phyloP scores from a whole-genome alignment of 2,329 filamentous ascomycete species.

The Sclerotinia nivalis region DNA sequence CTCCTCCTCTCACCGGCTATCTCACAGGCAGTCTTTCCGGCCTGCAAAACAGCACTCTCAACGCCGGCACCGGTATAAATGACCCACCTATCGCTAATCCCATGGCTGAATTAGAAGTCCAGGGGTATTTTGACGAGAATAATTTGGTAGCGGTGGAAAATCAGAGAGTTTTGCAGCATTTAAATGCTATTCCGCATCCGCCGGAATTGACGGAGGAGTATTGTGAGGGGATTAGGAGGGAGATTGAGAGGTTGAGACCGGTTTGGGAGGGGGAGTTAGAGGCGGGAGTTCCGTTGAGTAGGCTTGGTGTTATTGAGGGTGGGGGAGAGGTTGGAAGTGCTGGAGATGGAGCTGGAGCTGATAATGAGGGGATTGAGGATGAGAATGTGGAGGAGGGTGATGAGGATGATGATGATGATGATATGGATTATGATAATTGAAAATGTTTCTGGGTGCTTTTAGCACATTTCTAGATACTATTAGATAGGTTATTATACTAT shows the following conservation, averaged over 20 bases:
- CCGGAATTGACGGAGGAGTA: not conserved
- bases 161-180: too few relatives aligned
- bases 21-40: not conserved
- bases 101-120: not conserved
- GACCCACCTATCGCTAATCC: not conserved
- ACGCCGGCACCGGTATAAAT: not conserved
- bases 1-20: not conserved
- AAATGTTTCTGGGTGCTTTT: not conserved
- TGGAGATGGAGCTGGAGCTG: too few relatives aligned
- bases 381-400: not conserved
- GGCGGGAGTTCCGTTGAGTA: not conserved
- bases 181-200: not conserved
- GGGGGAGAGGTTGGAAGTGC: not conserved
- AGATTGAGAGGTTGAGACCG: not conserved
- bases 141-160: not conserved
- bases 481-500: not conserved
- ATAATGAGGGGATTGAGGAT: not conserved
- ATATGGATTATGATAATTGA: not conserved
- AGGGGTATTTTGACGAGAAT: not conserved
- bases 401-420: not conserved
- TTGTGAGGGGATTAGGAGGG: not conserved
- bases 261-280: not conserved
- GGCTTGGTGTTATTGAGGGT: accelerated
- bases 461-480: not conserved
- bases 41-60: not conserved